Evolutionary conservation across 2,329 filamentous ascomycete species (phyloP), one percentile per base, ranked within the genome.

Genomic region (Pseudohalonectria lignicola): DNA sequence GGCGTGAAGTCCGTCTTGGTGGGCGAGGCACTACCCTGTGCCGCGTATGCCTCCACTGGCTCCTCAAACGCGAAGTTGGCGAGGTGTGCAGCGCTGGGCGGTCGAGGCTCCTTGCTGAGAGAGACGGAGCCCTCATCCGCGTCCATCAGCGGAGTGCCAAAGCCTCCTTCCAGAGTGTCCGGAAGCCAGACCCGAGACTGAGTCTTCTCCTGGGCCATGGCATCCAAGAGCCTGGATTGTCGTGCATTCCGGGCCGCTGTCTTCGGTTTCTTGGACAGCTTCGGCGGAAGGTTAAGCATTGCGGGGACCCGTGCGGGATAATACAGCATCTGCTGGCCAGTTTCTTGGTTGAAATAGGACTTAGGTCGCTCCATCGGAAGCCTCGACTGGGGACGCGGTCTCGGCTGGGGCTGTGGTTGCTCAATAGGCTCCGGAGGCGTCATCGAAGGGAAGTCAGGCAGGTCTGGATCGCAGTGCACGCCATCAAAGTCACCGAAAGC

Each of bases 291-390:
- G 50, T 94, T 96, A 41, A 98, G 71, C 79, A 94, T 88, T 44
- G 83, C 80, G 3, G 92, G 92, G 3, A 98, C 92, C 1, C 86
- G 88, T 3, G 92, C 92, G 12, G 92, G 92, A 56, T 98, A 98
- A 60, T 82, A 96, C 9, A 94, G 76, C 85, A 96, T 94, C 48
- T 79, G 69, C 47, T 90, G 77, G 4, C 77, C 81, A 2, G 80
- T 80, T 19, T 70, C 65, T 2, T 76, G 75, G 51, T 79, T 69
- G 50, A 75, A 60, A 54, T 78, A 80, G 1, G 76, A 76, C 43
- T 72, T 67, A 10, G 75, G 69, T 15, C 62, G 59, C 3, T 58
- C 53, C 12, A 53, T 45, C 5, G 17, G 7, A 3, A n/a, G 18
- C 4, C 36, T 23, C n/a, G n/a, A n/a, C 19, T 21, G 36, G 5